Percentiles rank a stretch among this genome's conserved stretches.
These are phyloP conservation scores for Neonectria sp. DNA, from an alignment of 2,329 filamentous ascomycete species.

Conservation along the genomic window DNA sequence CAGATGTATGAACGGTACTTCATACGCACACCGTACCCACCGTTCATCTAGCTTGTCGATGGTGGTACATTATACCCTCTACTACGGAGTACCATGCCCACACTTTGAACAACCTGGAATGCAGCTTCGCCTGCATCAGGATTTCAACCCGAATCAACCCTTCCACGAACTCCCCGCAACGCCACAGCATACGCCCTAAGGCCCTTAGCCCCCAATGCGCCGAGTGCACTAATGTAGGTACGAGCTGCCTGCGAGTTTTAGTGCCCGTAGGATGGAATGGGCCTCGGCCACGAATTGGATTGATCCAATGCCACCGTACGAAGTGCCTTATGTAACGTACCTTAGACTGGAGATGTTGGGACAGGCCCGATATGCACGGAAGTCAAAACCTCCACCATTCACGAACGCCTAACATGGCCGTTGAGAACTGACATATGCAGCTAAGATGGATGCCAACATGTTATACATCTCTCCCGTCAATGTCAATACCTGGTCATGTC, in stretches of 20 bases:
- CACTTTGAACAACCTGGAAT: neutral
- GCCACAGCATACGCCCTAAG: slow-evolving; percentile 16
- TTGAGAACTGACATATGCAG: neutral
- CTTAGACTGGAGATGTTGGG: neutral
- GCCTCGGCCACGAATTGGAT: slow-evolving; percentile 14
- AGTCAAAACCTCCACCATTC: slow-evolving; percentile 28
- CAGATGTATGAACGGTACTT: neutral
- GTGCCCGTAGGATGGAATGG: slow-evolving; percentile 15
- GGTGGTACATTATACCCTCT: neutral
- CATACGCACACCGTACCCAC: no score
- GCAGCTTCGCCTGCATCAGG: slow-evolving; percentile 4
- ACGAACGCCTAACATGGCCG: neutral
- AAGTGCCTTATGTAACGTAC: neutral
- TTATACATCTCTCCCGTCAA: neutral
- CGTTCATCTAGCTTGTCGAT: no score
- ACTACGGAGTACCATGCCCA: neutral
- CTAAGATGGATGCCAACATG: neutral
- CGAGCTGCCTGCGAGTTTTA: slow-evolving; percentile 32
- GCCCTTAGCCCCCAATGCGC: slow-evolving; percentile 24
- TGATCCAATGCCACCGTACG: slow-evolving; percentile 3
- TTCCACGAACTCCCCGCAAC: slow-evolving; percentile 9
- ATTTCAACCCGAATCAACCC: neutral
- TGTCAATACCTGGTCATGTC: slow-evolving; percentile 19
- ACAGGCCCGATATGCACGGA: slow-evolving; percentile 15
- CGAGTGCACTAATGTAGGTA: slow-evolving; percentile 46